Evolutionary conservation across 495 filamentous ascomycete genomes (phyloP).

Genomic region (Xylaria longipes): DNA sequence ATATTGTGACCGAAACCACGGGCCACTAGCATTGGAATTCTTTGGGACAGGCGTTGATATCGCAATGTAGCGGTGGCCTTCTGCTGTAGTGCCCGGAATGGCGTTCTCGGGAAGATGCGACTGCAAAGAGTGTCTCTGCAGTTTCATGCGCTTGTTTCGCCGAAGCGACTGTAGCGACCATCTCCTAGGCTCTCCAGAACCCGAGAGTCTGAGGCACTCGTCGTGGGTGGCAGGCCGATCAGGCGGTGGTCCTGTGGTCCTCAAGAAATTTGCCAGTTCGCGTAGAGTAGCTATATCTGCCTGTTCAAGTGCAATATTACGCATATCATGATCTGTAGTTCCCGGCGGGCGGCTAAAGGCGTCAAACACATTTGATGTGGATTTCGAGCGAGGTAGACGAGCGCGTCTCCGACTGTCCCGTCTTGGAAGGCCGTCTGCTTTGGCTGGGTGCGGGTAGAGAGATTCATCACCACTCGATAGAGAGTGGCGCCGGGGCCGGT

Average conservation of each 20-base stretch:
- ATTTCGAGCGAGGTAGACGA: conserved; percentile 29
- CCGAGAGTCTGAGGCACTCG: conserved; percentile 3
- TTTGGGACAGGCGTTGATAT: conserved; percentile 18
- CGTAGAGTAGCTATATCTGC: conserved; percentile 19
- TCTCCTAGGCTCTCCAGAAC: conserved; percentile 15
- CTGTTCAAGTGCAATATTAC: conserved; percentile 21
- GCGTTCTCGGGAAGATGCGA: conserved; percentile 23
- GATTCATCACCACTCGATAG: conserved; percentile 26
- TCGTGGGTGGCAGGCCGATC: conserved; percentile 16
- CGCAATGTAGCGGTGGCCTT: conserved; percentile 24
- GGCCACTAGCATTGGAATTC: conserved; percentile 1
- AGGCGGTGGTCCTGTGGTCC: conserved; percentile 24
- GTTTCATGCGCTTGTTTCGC: conserved; percentile 26
- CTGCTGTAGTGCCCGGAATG: conserved; percentile 20
- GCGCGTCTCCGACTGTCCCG: conserved; percentile 10
- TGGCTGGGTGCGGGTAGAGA: conserved; percentile 23
- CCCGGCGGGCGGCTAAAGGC: background rate
- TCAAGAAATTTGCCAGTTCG: conserved; percentile 25
- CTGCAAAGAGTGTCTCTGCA: conserved; percentile 20
- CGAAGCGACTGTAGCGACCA: conserved; percentile 28
- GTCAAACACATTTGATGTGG: conserved; percentile 30
- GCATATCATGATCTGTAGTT: background rate
- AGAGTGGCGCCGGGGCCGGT: conserved; percentile 25
- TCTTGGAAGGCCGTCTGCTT: conserved; percentile 8
- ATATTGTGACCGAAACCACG: conserved; percentile 24